Percentiles rank a stretch among this genome's conserved stretches.
These are phyloP conservation scores for Lindgomyces ingoldianus DNA, from an alignment of 495 filamentous ascomycete species.

Conservation along the genomic window DNA sequence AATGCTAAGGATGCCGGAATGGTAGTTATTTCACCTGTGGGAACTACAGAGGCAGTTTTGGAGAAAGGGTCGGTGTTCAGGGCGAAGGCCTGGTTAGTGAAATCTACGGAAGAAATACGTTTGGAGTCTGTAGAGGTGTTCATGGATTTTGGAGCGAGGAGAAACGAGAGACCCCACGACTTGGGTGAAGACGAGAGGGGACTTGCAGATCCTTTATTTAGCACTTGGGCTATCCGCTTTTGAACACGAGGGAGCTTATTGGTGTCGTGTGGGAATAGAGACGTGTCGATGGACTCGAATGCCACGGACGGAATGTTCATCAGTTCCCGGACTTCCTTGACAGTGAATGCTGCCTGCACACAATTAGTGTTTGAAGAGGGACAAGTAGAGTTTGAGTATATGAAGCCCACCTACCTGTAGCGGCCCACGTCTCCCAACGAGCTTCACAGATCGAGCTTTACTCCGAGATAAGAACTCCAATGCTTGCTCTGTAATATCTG, in stretches of 20 bases:
- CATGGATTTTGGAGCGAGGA: conserved; percentile 73
- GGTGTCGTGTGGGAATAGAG: conserved; percentile 61
- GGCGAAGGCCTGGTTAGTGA: conserved; percentile 62
- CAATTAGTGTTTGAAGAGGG: not conserved
- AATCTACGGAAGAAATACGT: conserved; percentile 61
- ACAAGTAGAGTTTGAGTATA: not conserved
- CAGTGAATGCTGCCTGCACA: conserved; percentile 79
- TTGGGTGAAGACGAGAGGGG: conserved; percentile 53
- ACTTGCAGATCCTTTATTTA: conserved; percentile 68
- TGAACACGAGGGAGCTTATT: conserved; percentile 68
- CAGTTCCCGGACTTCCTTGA: conserved; percentile 87
- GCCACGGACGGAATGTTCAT: conserved; percentile 72
- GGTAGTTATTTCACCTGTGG: conserved; percentile 47
- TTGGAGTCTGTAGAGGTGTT: conserved; percentile 50
- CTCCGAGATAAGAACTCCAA: conserved; percentile 72
- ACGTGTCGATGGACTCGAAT: conserved; percentile 67
- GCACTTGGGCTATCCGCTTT: conserved; percentile 75
- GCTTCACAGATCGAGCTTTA: conserved; percentile 72
- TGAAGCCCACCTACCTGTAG: conserved; percentile 63
- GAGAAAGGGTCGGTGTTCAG: conserved; percentile 53
- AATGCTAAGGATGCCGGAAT: conserved; percentile 71
- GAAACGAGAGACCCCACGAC: conserved; percentile 82
- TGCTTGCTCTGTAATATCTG: conserved; percentile 85
- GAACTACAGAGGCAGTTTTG: conserved; percentile 54
- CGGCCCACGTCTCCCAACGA: conserved; percentile 84